phyloP scores from a whole-genome alignment of 2,329 filamentous ascomycete genomes.

The Calonectria montana region DNA sequence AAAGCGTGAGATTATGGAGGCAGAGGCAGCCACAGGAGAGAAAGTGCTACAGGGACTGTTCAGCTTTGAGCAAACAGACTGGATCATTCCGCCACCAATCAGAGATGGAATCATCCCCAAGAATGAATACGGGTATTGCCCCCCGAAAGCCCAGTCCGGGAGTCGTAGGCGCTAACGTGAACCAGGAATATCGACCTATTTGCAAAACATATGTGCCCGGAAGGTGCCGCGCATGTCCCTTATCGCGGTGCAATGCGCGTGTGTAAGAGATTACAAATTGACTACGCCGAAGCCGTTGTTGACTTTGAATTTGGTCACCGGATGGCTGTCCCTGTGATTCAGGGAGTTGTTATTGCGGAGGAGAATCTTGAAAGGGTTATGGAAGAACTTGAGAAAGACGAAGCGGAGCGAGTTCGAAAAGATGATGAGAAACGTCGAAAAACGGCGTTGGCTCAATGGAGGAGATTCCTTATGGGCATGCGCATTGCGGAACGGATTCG shows the following conservation, averaged over 20 bases:
- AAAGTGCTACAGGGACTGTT: conserved; percentile 91
- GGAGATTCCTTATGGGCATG: conserved; percentile 87
- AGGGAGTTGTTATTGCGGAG: conserved; percentile 87
- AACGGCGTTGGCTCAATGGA: conserved; percentile 80
- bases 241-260: conserved; percentile 81
- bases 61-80: conserved; percentile 87
- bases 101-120: conserved; percentile 88
- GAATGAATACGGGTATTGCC: conserved; percentile 80
- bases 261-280: conserved; percentile 85
- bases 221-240: conserved; percentile 85
- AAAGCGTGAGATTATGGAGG: conserved; percentile 89
- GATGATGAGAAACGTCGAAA: conserved; percentile 87
- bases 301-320: conserved; percentile 97
- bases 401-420: conserved; percentile 78
- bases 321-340: conserved; percentile 91
- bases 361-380: conserved; percentile 81
- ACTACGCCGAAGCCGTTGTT: conserved; percentile 93
- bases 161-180: conserved; percentile 32
- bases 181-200: conserved; percentile 90
- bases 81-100: conserved; percentile 93
- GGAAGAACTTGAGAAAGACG: conserved; percentile 83
- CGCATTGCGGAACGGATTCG: conserved; percentile 82
- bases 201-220: conserved; percentile 90
- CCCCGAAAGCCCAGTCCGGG: not conserved
- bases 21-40: conserved; percentile 80